Percentiles rank a stretch among this genome's conserved stretches.
Conservation (phyloP, 2,329 filamentous ascomycete genomes). For the Trichoderma lentiforme region DNA sequence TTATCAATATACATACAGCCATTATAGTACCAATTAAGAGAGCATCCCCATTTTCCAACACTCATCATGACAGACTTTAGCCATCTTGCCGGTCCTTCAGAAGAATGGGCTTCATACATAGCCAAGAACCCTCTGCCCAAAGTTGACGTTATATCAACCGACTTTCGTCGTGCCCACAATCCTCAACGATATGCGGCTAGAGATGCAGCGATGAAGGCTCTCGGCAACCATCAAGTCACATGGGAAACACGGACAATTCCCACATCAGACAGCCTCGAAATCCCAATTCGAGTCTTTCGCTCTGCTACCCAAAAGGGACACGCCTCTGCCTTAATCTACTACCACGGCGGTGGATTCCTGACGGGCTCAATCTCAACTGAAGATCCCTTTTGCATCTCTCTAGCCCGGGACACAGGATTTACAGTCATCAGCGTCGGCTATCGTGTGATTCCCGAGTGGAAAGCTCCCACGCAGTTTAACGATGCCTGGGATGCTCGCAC, state of each 20-base stretch:
- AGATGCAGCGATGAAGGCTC: background rate
- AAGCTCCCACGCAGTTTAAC: background rate
- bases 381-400: background rate
- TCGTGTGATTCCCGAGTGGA: background rate
- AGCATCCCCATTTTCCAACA: background rate
- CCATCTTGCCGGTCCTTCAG: background rate
- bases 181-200: background rate
- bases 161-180: background rate
- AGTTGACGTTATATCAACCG: background rate
- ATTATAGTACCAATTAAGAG: background rate
- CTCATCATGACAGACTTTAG: background rate
- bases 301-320: background rate
- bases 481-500: slow-evolving; percentile 1
- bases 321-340: background rate
- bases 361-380: background rate
- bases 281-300: background rate
- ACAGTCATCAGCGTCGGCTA: background rate
- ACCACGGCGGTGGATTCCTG: background rate
- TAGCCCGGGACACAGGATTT: background rate
- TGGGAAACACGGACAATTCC: background rate
- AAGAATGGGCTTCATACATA: background rate
- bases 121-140: background rate
- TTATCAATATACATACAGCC: background rate
- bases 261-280: background rate
- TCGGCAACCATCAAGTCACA: background rate